Percentiles rank a stretch among this genome's conserved stretches.
Conservation (phyloP, 78 protist species). For the Dictyostelium capitatum region DNA sequence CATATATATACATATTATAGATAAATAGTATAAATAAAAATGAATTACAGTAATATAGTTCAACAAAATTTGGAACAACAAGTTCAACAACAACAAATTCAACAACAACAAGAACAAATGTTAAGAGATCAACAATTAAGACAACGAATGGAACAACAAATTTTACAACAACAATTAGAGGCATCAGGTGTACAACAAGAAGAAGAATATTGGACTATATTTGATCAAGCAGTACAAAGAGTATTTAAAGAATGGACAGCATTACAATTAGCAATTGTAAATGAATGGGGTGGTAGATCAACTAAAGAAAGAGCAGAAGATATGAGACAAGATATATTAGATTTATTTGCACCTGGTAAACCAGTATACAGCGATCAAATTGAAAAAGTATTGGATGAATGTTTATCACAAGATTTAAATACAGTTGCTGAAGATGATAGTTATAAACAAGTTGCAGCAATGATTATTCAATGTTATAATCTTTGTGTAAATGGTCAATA, state of each 20-base stretch:
- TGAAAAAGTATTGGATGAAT: slow-evolving; percentile 36
- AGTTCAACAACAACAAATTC: slow-evolving; percentile 21
- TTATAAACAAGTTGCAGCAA: slow-evolving; percentile 33
- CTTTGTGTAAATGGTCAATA: slow-evolving; percentile 12
- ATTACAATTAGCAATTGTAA: slow-evolving; percentile 52
- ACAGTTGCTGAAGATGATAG: slow-evolving; percentile 68
- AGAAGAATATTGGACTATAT: slow-evolving; percentile 42
- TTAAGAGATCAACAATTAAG: not conserved
- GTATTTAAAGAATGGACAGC: slow-evolving; percentile 77
- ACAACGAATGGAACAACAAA: not conserved
- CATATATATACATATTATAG: not conserved
- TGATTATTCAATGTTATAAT: slow-evolving; percentile 41
- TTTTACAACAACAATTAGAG: not conserved
- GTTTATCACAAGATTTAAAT: slow-evolving; percentile 66
- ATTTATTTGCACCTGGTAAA: slow-evolving; percentile 47
- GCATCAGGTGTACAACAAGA: not conserved
- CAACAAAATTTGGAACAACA: slow-evolving; percentile 18
- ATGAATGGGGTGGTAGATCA: slow-evolving; percentile 72
- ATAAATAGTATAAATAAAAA: too few species aligned
- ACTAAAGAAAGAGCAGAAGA: slow-evolving; percentile 49
- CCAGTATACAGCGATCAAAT: slow-evolving; percentile 59
- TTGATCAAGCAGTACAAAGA: slow-evolving; percentile 64
- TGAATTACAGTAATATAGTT: slow-evolving; percentile 25
- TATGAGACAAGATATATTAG: slow-evolving; percentile 65
- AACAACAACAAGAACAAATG: not conserved